Evolutionary conservation across 2,329 filamentous ascomycete species (phyloP), one percentile per base, ranked within the genome.

Genomic region (Anisogramma anomala): DNA sequence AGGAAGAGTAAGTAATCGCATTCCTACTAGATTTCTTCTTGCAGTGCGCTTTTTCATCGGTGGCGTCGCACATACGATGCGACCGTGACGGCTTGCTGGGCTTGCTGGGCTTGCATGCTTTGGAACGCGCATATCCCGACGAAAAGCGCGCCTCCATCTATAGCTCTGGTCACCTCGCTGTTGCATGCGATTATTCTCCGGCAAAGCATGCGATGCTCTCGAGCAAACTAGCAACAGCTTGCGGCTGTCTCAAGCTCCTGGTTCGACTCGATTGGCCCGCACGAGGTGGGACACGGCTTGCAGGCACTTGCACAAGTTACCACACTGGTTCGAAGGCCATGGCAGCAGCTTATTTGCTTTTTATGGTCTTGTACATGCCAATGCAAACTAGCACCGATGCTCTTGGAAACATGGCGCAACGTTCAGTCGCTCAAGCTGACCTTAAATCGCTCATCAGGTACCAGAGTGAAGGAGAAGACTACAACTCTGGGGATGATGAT

Each of bases 1-100:
- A 72, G 55, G 67, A 72, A 55, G 69, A 72, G 69, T 72, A 65
- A 65, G 69, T 58, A 6, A 20, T 15, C 15, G 14, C 22, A 30
- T 39, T n/a, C n/a, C 23, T 27, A 15, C 27, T 10, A 55, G 34
- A 60, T 53, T 33, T 55, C 55, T n/a, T 37, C 59, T 55, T 48
- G 59, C 44, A 43, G 32, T 44, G 26, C 27, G 35, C 33, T 33
- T 36, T 43, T 6, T 8, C 39, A 28, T 43, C n/a, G 14, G 25
- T 27, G 25, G 34, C 41, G 36, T 51, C 42, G 40, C 23, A n/a
- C 30, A 35, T 32, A 9, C 23, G 26, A 42, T 39, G 49, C 51
- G 48, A 48, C 42, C 10, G 35, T 22, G 13, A 26, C 28, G 25
- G 4, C 17, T 13, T 15, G 14, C 27, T 22, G 28, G 30, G n/a